Base-by-base conservation (phyloP, 106 monocot genomes). In the Narthecium ossifragum region DNA sequence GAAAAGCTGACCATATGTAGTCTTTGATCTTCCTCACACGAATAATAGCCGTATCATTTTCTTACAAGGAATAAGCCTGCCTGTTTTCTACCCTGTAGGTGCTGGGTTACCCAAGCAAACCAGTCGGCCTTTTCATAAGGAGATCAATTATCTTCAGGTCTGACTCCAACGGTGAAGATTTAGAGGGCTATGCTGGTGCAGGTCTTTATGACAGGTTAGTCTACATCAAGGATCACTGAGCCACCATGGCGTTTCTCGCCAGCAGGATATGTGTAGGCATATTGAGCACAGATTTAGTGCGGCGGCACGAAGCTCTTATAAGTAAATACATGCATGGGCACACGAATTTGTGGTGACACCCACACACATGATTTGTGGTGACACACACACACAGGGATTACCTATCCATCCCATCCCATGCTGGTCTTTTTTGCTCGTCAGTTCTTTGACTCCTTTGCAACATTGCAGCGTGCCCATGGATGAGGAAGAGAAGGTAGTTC, bases 151-250 rank as follows among this genome's bases (percentile, higher is more conserved):
- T 98, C 50, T 98, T 98, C 69, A 68, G 91, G 62, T 98, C 98
- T 5, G 98, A 98, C 54, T 98, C 87, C 11, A 90, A 98, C 60
- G 90, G 96, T 55, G 90, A 98, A 79, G 96, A 98, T 75, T 72
- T 98, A 63, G 96, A 91, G 84, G 90, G 87, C 33, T 98, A 98
- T 75, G 98, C 98, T 51, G 90, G 98, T 50, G 87, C 87, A 49
- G 98, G 90, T 31, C 84, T 98, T 36, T 98, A 98, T 61, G 98
- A 98, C 55, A 98, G 87, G 91, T 88, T 27, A 56, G 55, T 53
- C 36, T 4, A 17, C 18, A 13, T 43, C 11, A 13, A 43, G 6
- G 10, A 43, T 13, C 43, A 43, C n/a, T n/a, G n/a, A n/a, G n/a
- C n/a, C n/a, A n/a, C n/a, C n/a, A n/a, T n/a, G n/a, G n/a, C n/a